Conservation (phyloP, 2,329 filamentous ascomycete species). For the Penicillium glabrum region DNA sequence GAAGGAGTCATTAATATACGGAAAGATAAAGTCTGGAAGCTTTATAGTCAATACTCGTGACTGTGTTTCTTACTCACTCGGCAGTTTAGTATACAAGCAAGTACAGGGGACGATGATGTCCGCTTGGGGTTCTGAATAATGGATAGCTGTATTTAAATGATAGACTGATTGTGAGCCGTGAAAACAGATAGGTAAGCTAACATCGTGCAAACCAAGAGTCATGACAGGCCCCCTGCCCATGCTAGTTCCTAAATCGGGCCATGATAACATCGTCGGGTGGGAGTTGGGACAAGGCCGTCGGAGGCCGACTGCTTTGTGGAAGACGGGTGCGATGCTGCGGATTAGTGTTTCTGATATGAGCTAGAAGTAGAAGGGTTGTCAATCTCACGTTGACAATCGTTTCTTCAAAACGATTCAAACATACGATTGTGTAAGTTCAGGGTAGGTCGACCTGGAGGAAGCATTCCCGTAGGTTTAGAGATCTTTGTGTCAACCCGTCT, state of each 20-base stretch:
- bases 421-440: slow-evolving; percentile 25
- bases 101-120: background rate
- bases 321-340: slow-evolving; percentile 31
- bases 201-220: background rate
- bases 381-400: background rate
- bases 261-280: slow-evolving; percentile 24
- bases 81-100: background rate
- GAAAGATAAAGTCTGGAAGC: background rate
- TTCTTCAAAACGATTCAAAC: slow-evolving; percentile 1
- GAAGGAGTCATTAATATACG: background rate
- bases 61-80: background rate
- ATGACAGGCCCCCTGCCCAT: background rate
- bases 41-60: background rate
- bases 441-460: slow-evolving; percentile 26
- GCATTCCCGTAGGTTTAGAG: slow-evolving; percentile 29
- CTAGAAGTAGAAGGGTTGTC: slow-evolving; percentile 4
- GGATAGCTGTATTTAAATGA: background rate
- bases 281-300: slow-evolving; percentile 22
- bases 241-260: slow-evolving; percentile 22
- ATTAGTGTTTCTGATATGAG: slow-evolving; percentile 10
- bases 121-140: background rate
- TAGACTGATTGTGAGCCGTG: background rate
- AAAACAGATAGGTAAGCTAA: background rate
- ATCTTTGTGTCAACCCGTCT: slow-evolving; percentile 24
- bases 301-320: slow-evolving; percentile 16